A percentile compares a stretch with the other conserved stretches of the same genome.
Evolutionary conservation across 768 basidiomycete genomes (phyloP).

Genomic region (Amanita inopinata): DNA sequence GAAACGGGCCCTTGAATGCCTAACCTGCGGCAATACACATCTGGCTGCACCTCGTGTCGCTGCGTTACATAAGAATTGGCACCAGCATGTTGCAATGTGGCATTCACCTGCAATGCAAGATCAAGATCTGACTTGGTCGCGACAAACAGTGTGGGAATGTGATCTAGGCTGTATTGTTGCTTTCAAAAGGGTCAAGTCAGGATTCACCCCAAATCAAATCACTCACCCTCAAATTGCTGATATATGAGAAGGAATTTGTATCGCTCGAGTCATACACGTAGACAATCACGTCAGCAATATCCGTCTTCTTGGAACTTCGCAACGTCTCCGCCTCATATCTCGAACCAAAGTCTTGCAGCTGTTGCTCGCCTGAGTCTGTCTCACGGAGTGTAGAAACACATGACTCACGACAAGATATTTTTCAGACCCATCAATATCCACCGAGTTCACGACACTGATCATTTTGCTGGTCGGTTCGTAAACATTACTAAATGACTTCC

Average conservation of each 20-base stretch:
- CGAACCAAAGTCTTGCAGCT: constrained; percentile 94
- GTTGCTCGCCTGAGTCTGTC: neutral
- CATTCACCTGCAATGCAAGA: constrained; percentile 79
- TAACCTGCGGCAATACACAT: constrained; percentile 87
- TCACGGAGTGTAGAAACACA: neutral
- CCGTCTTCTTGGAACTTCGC: constrained; percentile 83
- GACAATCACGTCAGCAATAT: constrained; percentile 87
- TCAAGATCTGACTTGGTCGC: constrained; percentile 99
- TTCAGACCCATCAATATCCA: constrained; percentile 90
- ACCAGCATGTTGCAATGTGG: constrained; percentile 1
- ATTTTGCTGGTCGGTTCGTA: constrained; percentile 90
- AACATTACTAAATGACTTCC: constrained; percentile 60
- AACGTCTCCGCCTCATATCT: constrained; percentile 89
- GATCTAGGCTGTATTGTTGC: constrained; percentile 96
- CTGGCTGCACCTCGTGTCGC: constrained; percentile 97
- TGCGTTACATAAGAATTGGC: constrained; percentile 21
- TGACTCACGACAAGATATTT: constrained; percentile 89
- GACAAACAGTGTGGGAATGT: constrained; percentile 92
- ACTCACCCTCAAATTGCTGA: constrained; percentile 85
- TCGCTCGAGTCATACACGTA: constrained; percentile 98
- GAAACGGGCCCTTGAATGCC: constrained; percentile 91
- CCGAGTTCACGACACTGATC: constrained; percentile 88
- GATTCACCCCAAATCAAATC: neutral
- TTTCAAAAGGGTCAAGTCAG: constrained; percentile 24
- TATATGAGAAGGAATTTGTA: constrained; percentile 97